phyloP scores from a whole-genome alignment of 345 rosid genomes.

The Brassica carinata region DNA sequence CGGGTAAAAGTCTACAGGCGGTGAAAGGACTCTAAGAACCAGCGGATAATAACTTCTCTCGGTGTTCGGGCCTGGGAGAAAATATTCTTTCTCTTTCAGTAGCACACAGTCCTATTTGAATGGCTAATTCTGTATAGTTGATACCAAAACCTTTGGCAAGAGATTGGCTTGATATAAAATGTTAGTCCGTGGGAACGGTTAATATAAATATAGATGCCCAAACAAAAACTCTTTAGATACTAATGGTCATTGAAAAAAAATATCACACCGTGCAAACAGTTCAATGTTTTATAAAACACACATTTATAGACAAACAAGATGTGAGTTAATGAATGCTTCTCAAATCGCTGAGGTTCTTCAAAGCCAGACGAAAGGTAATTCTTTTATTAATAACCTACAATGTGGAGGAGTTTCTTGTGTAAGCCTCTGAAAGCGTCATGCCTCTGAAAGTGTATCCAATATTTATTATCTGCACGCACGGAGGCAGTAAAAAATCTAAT shows the following conservation, averaged over 20 bases:
- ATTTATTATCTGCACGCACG: constrained; percentile 64
- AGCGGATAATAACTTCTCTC: too few relatives aligned
- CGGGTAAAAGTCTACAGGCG: too few relatives aligned
- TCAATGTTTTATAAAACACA: background rate
- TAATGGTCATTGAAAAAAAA: background rate
- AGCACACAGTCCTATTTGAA: too few relatives aligned
- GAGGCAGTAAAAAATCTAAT: constrained; percentile 1
- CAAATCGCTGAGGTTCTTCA: background rate
- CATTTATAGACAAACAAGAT: background rate
- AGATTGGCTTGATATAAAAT: background rate
- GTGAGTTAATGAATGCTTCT: background rate
- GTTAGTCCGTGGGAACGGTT: background rate
- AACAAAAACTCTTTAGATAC: background rate
- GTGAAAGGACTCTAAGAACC: too few relatives aligned
- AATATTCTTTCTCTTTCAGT: too few relatives aligned
- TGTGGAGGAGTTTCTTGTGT: constrained; percentile 68
- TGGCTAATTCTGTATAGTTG: background rate
- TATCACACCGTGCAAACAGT: background rate
- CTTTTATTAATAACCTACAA: too few relatives aligned
- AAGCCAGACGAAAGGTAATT: too few relatives aligned
- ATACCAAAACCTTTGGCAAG: constrained; percentile 5
- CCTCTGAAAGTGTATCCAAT: constrained; percentile 83
- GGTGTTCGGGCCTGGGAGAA: too few relatives aligned
- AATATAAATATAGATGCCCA: background rate
- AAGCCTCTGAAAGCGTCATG: constrained; percentile 86